Evolutionary conservation across 2,329 filamentous ascomycete species (phyloP).

Genomic region (Cephalotrichum gorgonifer): DNA sequence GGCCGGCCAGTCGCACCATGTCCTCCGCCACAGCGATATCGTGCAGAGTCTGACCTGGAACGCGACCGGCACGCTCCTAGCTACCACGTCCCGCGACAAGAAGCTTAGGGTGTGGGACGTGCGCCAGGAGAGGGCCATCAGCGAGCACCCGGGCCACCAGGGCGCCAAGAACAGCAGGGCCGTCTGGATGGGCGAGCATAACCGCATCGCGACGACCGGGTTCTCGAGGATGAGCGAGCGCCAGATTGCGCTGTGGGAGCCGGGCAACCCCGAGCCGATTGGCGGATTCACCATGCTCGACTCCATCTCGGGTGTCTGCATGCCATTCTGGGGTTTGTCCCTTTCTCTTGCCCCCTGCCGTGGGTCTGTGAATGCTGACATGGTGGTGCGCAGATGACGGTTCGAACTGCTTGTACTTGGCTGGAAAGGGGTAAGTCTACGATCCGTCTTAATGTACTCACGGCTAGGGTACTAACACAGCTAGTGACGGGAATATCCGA

Average conservation of each 20-base stretch:
- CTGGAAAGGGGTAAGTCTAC: constrained; percentile 76
- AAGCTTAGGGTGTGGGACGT: constrained; percentile 97
- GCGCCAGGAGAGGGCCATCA: constrained; percentile 77
- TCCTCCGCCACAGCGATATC: constrained; percentile 79
- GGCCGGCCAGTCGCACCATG: constrained; percentile 62
- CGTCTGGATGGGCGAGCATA: constrained; percentile 95
- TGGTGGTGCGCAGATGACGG: constrained; percentile 64
- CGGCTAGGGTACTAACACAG: constrained; percentile 12
- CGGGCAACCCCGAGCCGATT: constrained; percentile 74
- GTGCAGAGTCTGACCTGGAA: constrained; percentile 96
- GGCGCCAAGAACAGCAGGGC: constrained; percentile 96
- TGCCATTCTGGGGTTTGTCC: constrained; percentile 95
- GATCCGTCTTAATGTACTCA: neutral
- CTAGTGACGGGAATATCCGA: constrained; percentile 91
- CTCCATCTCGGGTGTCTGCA: constrained; percentile 94
- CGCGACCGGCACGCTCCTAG: constrained; percentile 74
- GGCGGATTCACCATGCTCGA: constrained; percentile 86
- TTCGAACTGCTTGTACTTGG: constrained; percentile 88
- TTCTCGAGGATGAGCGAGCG: constrained; percentile 98
- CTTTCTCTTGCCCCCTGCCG: neutral
- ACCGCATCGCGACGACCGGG: constrained; percentile 89
- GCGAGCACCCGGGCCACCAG: constrained; percentile 75
- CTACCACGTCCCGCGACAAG: constrained; percentile 95
- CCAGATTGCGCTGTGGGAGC: constrained; percentile 92
- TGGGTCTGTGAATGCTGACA: neutral